These are phyloP conservation scores for Saccharomycopsis malanga DNA, from an alignment of 805 yeast genomes.

Conservation along the genomic window DNA sequence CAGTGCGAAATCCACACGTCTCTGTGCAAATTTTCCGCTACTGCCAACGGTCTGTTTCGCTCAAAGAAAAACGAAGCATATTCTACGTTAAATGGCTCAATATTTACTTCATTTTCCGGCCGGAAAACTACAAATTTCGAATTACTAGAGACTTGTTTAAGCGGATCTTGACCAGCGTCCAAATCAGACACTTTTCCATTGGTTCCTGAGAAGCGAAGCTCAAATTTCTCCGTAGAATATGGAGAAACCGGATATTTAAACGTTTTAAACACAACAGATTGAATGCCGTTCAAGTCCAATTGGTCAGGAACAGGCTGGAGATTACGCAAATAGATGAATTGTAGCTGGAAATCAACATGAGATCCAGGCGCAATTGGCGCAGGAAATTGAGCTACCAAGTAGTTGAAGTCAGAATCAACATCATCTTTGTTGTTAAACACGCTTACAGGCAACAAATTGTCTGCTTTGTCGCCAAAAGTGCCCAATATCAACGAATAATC, in stretches of 20 bases:
- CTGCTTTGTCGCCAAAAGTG: background rate
- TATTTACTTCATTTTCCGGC: constrained; percentile 20
- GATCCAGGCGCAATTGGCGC: constrained; percentile 53
- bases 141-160: background rate
- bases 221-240: constrained; percentile 48
- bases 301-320: constrained; percentile 58
- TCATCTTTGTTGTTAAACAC: constrained; percentile 17
- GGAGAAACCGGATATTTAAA: constrained; percentile 52
- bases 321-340: constrained; percentile 41
- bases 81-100: constrained; percentile 40
- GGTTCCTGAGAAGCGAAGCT: constrained; percentile 39
- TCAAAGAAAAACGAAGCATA: constrained; percentile 55
- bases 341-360: constrained; percentile 40
- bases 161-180: constrained; percentile 25
- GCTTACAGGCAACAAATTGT: constrained; percentile 12
- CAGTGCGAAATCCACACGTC: constrained; percentile 87
- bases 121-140: background rate
- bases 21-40: constrained; percentile 55
- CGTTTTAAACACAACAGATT: constrained; percentile 48
- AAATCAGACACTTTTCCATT: constrained; percentile 39
- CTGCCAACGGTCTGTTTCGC: constrained; percentile 58
- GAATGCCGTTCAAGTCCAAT: constrained; percentile 53
- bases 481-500: constrained; percentile 26
- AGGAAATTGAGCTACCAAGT: constrained; percentile 49
- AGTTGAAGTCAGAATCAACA: constrained; percentile 25